Evolutionary conservation across 2,329 filamentous ascomycete species (phyloP).

Genomic region (Aspergillus cejpii): DNA sequence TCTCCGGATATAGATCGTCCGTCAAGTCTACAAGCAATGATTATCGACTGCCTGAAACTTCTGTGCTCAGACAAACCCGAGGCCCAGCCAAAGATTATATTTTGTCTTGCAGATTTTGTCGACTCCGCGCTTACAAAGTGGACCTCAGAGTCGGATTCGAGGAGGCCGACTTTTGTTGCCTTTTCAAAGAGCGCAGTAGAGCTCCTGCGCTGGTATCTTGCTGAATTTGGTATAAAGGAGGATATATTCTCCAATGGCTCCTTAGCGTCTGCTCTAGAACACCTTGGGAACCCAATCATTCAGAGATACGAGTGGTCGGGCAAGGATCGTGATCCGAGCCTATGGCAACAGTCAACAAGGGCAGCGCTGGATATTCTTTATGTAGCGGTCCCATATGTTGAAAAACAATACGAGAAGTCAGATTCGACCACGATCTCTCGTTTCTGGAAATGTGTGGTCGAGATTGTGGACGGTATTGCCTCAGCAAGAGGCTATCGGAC

Average conservation of each 20-base stretch:
- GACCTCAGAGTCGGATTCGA: conserved; percentile 32
- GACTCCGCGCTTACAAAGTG: conserved; percentile 49
- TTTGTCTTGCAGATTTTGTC: conserved; percentile 59
- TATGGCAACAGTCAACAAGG: conserved; percentile 76
- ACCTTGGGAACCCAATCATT: conserved; percentile 62
- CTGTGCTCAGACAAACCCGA: conserved; percentile 34
- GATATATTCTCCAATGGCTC: conserved; percentile 65
- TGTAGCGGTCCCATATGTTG: conserved; percentile 57
- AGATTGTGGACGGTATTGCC: conserved; percentile 62
- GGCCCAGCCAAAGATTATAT: conserved; percentile 33
- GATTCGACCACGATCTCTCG: conserved; percentile 41
- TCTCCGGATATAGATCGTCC: conserved; percentile 36
- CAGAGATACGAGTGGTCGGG: conserved; percentile 75
- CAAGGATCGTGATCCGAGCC: conserved; percentile 60
- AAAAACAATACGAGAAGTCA: conserved; percentile 33
- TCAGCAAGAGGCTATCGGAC: conserved; percentile 53
- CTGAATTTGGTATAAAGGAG: conserved; percentile 44
- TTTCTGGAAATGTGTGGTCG: conserved; percentile 66
- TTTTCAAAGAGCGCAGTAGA: conserved; percentile 76
- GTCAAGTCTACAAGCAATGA: conserved; percentile 32
- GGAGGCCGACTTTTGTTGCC: conserved; percentile 75
- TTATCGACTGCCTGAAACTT: conserved; percentile 31
- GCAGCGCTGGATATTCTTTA: conserved; percentile 63
- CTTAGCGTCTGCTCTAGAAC: conserved; percentile 57
- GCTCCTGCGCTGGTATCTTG: conserved; percentile 49